Base-by-base conservation (phyloP, 495 filamentous ascomycete genomes). In the Penicillium simplicissimum region DNA sequence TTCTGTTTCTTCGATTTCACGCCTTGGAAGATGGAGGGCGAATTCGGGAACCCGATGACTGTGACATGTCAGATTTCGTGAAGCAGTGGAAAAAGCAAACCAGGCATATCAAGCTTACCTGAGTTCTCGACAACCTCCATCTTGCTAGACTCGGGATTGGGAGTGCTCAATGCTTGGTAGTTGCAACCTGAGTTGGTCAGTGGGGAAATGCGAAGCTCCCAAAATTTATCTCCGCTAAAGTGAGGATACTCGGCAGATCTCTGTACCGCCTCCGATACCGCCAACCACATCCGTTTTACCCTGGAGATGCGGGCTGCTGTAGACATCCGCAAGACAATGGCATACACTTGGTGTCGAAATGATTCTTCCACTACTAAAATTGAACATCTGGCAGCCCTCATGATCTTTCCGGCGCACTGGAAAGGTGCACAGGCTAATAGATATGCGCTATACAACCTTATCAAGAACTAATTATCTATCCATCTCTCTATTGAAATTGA, bases 1-100 rank as follows among this genome's bases (percentile, higher is more conserved):
- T 62, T 65, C 45, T 72, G 63, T 7, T 51, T 61, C 37, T 63
- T 64, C 25, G 52, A 56, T 33, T 57, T 62, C 17, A 25, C 40
- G 42, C 35, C 17, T 21, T 40, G 40, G 7, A 23, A 11, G 36
- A n/a, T 33, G 17, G 58, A 40, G 2, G 19, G 21, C 21, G 45
- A 36, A 59, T 59, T 34, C n/a, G 23, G 13, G 34, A 51, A 52
- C 23, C 49, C 57, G 8, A 28, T 8, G 28, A 48, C 55, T 57
- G 40, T n/a, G 25, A 47, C 9, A n/a, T 14, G 47, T 45, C 35
- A 57, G 55, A 56, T 11, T 33, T 28, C 19, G 15, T 28, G 48
- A 21, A 31, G 13, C 17, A 33, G 28, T 5, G 8, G 8, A 19
- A 10, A 5, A 19, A 34, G 15, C 2, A 23, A 7, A 19, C 36